A percentile compares a stretch with the other conserved stretches of the same genome.
These are phyloP conservation scores for Saccharata proteae DNA, from an alignment of 2,329 filamentous ascomycete genomes.

Conservation along the genomic window DNA sequence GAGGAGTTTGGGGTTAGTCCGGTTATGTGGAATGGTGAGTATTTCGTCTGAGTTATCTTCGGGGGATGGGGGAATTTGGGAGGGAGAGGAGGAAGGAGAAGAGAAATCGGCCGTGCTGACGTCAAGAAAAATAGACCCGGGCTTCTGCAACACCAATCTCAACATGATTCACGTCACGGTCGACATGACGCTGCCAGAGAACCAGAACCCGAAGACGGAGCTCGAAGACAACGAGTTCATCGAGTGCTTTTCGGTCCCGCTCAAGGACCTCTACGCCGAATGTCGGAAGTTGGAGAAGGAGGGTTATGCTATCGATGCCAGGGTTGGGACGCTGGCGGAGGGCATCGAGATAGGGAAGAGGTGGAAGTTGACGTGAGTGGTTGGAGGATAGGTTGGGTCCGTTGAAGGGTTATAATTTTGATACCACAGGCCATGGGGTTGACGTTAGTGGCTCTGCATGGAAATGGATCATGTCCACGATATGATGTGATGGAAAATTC, in stretches of 20 bases:
- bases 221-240: conserved; percentile 76
- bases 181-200: conserved; percentile 56
- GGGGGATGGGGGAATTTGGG: too few relatives aligned
- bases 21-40: conserved; percentile 32
- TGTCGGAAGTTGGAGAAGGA: conserved; percentile 54
- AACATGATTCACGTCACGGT: conserved; percentile 62
- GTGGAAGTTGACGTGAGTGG: conserved; percentile 20
- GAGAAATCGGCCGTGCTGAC: too few relatives aligned
- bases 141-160: conserved; percentile 31
- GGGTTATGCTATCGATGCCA: conserved; percentile 68
- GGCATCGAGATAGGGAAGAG: conserved; percentile 60
- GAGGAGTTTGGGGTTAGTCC: conserved; percentile 26
- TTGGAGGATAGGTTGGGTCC: too few relatives aligned
- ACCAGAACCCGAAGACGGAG: conserved; percentile 51
- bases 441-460: too few relatives aligned
- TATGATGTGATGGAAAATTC: too few relatives aligned
- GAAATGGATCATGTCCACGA: too few relatives aligned
- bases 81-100: background rate
- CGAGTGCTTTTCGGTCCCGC: conserved; percentile 59
- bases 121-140: conserved; percentile 22
- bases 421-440: too few relatives aligned
- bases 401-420: too few relatives aligned
- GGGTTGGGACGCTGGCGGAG: conserved; percentile 66
- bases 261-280: conserved; percentile 52
- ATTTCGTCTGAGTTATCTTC: background rate